Conservation (phyloP, 768 basidiomycete genomes). For the Boletus rubescentipes region DNA sequence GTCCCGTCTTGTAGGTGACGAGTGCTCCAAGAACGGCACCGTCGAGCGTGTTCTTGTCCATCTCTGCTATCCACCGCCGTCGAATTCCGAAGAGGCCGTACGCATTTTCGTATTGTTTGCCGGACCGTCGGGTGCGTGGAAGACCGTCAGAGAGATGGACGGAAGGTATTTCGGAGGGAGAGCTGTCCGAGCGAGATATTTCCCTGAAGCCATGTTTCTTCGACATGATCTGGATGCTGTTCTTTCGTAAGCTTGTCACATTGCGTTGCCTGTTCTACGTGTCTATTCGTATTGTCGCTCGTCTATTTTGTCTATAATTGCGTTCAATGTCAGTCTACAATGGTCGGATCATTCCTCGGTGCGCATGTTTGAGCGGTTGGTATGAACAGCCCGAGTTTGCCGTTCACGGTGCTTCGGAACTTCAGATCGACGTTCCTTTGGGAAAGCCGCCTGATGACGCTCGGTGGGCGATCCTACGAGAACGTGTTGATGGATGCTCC, state of each 20-base stretch:
- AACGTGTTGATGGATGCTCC: too few species aligned
- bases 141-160: constrained; percentile 90
- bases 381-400: not conserved
- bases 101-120: constrained; percentile 90
- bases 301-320: not conserved
- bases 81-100: constrained; percentile 74
- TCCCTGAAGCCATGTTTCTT: constrained; percentile 57
- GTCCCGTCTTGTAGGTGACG: constrained; percentile 57
- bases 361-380: not conserved
- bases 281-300: not conserved
- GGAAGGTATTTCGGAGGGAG: constrained; percentile 91
- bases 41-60: constrained; percentile 91
- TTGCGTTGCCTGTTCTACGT: not conserved
- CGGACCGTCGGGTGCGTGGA: constrained; percentile 94
- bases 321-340: not conserved
- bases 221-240: constrained; percentile 50
- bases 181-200: constrained; percentile 80
- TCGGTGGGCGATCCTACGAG: too few species aligned
- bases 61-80: constrained; percentile 62
- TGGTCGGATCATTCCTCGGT: not conserved
- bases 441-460: too few species aligned
- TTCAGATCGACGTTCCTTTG: too few species aligned
- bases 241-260: constrained; percentile 13
- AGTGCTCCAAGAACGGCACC: constrained; percentile 87
- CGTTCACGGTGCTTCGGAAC: too few species aligned